Evolutionary conservation across 352 stramenopile genomes (phyloP), one percentile per base, ranked within the genome.

Genomic region (Phytophthora tubulina): DNA sequence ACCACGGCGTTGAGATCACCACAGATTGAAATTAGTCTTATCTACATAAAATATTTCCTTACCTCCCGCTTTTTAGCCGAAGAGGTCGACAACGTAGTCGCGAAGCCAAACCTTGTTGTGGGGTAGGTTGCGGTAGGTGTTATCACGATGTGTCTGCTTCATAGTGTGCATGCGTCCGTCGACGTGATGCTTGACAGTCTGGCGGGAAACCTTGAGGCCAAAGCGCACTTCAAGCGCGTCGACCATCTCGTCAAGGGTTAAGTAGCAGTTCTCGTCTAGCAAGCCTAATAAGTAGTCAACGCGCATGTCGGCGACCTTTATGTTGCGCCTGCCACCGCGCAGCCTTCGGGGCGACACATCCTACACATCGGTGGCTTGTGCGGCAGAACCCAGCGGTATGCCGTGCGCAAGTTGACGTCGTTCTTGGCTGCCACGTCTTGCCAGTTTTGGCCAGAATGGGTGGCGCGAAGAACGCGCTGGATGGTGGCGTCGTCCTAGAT

Each of bases 81-180:
- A 2, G 21, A 27, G 21, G 21, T 27, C 21, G 1, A 27, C 21
- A 27, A 27, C 21, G 21, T 27, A 2, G 21, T 27, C 21, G 21
- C 21, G 21, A 27, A 27, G 21, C 21, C 21, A 27, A 27, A 27
- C 21, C 21, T 27, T 27, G 21, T 27, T 27, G n/a, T 39, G 17
- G 4, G 13, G 27, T 15, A 50, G 39, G 13, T 44, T 62, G 38
- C 51, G n/a, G 35, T 59, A 36, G n/a, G 48, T 60, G 38, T 60
- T 60, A 36, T 60, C 10, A 3, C 10, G 36, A 38, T 60, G 52
- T 21, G 52, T 60, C 21, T 60, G 52, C 52, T 60, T 60, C 7
- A 60, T 49, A 1, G 52, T 50, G 36, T 49, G 38, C 35, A 50
- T 49, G 2, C 38, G 8, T 1, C 7, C 52, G 11, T 60, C 36